These are phyloP conservation scores for Bretschneidera sinensis DNA, from an alignment of 345 rosid genomes.

Conservation along the genomic window DNA sequence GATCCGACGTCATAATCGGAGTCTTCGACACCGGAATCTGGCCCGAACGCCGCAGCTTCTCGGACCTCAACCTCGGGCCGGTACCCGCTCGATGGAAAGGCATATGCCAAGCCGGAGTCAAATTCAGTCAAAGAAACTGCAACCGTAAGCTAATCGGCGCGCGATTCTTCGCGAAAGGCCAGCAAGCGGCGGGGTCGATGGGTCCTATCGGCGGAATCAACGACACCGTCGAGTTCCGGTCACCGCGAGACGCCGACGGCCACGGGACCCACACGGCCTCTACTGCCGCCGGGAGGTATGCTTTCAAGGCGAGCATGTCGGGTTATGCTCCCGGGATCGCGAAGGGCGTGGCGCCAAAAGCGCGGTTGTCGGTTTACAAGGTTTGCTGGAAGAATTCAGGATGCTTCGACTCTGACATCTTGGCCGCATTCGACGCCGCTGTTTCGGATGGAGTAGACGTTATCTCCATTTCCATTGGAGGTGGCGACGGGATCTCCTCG, in stretches of 20 bases:
- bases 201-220: slow-evolving; percentile 59
- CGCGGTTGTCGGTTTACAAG: slow-evolving; percentile 68
- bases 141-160: slow-evolving; percentile 79
- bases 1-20: slow-evolving; percentile 80
- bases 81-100: slow-evolving; percentile 80
- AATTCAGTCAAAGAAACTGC: slow-evolving; percentile 40
- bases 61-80: slow-evolving; percentile 69
- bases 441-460: slow-evolving; percentile 70
- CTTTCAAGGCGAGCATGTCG: slow-evolving; percentile 63
- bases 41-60: slow-evolving; percentile 82
- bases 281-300: slow-evolving; percentile 64
- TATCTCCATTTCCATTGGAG: slow-evolving; percentile 73
- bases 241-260: slow-evolving; percentile 84
- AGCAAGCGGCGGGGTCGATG: slow-evolving; percentile 41
- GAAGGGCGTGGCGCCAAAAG: slow-evolving; percentile 85
- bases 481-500: slow-evolving; percentile 65
- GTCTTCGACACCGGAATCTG: slow-evolving; percentile 81
- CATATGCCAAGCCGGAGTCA: slow-evolving; percentile 46
- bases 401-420: slow-evolving; percentile 75
- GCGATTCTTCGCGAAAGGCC: slow-evolving; percentile 72
- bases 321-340: slow-evolving; percentile 79
- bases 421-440: slow-evolving; percentile 66
- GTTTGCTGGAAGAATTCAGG: slow-evolving; percentile 85
- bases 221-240: slow-evolving; percentile 64
- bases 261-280: slow-evolving; percentile 90